Evolutionary conservation across 495 filamentous ascomycete species (phyloP), one percentile per base, ranked within the genome.

Genomic region (Annulohypoxylon bovei): DNA sequence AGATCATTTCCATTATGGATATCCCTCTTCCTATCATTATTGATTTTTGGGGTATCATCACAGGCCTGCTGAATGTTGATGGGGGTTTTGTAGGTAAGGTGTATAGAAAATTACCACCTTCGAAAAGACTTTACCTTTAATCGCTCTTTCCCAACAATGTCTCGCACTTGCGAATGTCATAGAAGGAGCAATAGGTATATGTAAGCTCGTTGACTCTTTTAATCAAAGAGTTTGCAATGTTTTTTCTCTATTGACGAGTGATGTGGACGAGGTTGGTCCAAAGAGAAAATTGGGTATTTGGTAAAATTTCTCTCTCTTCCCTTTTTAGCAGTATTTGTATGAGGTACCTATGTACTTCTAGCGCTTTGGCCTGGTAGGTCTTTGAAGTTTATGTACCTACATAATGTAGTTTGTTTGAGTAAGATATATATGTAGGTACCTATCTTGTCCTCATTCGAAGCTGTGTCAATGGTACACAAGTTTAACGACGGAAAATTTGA

Each of bases 11-110:
- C 82, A 79, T 76, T 68, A 50, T 64, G 64, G 81, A 80, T 76
- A 78, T 82, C 85, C 84, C 84, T 88, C 85, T 88, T 88, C 85
- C 85, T 88, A 88, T 88, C 83, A 83, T 84, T 68, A 70, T 71
- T 79, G 75, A 77, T 81, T 79, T 71, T 79, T 60, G 58, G 75
- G 69, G 75, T 79, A 85, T 88, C 85, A 87, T 88, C 85, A 88
- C 77, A 42, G 85, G 85, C 84, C 81, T 77, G 68, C 49, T 68
- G 78, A 55, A 23, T 23, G 5, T 39, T 23, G 52, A 55, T 11
- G 33, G 28, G 27, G 14, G 14, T 53, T 16, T 52, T 5, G n/a
- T 18, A 46, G 47, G 50, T 18, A 33, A 35, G 16, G 53, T 11
- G 12, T 25, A 35, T 23, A 27, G 9, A 39, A 9, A 23, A 56